Evolutionary conservation across 2,329 filamentous ascomycete genomes (phyloP).

Genomic region (Nigrospora sphaerica): DNA sequence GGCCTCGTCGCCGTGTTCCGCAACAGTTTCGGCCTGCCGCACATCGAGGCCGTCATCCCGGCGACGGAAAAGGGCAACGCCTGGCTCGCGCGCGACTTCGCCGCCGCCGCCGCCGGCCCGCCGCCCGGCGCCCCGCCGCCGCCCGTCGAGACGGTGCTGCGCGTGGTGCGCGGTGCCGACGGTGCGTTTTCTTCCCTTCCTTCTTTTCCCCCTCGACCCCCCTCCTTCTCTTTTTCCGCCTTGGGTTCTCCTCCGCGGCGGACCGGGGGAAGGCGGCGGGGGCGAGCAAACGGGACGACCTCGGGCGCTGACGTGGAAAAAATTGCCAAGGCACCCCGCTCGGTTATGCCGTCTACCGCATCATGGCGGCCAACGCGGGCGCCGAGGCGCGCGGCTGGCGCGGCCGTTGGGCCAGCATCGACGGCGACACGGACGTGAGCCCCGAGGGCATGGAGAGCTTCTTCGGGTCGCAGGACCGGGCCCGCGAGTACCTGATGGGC

Average conservation of each 20-base stretch:
- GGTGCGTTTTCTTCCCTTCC: not conserved
- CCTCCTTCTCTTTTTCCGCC: too few relatives aligned
- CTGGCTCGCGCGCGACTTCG: constrained; percentile 7
- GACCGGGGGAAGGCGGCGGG: too few relatives aligned
- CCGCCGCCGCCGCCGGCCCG: not conserved
- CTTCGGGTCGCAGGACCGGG: constrained; percentile 5
- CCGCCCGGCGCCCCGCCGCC: not conserved
- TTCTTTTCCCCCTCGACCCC: not conserved
- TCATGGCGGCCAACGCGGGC: constrained; percentile 3
- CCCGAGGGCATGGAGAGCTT: constrained; percentile 3
- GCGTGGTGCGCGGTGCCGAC: constrained; percentile 4
- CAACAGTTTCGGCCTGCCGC: constrained; percentile 4
- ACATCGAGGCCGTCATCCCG: constrained; percentile 6
- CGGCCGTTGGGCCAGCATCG: constrained; percentile 3
- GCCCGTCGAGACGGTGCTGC: not conserved
- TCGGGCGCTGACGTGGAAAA: too few relatives aligned
- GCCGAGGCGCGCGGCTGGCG: constrained; percentile 3
- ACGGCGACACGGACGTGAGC: constrained; percentile 4
- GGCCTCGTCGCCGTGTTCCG: constrained; percentile 6
- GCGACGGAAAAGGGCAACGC: constrained; percentile 3
- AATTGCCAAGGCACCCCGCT: constrained; percentile 4
- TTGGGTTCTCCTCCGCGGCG: too few relatives aligned
- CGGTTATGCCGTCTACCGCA: constrained; percentile 6
- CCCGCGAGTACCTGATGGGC: constrained; percentile 5
- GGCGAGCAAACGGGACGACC: too few relatives aligned